Conservation (phyloP, 2,329 filamentous ascomycete species). For the Microcyclospora tardicrescens region DNA sequence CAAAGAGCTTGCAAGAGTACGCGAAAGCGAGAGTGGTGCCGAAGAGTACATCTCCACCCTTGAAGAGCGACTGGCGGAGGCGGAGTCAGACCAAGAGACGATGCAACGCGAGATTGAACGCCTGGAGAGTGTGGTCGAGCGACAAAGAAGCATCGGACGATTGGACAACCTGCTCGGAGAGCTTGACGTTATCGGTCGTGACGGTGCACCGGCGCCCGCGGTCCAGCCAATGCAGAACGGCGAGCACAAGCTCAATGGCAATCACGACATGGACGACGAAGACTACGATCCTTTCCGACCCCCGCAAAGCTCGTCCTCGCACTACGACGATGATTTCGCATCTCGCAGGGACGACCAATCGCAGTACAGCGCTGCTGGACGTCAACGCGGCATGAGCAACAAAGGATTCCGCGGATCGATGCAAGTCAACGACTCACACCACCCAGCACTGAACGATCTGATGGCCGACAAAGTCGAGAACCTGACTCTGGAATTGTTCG, state of each 20-base stretch:
- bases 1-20: slow-evolving; percentile 75
- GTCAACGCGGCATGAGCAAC: no score
- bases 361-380: neutral
- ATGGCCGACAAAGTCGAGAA: slow-evolving; percentile 86
- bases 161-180: slow-evolving; percentile 86
- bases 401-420: no score
- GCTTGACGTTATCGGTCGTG: slow-evolving; percentile 43
- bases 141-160: slow-evolving; percentile 87
- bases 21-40: slow-evolving; percentile 78
- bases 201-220: neutral
- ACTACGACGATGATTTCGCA: slow-evolving; percentile 1
- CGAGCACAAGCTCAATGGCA: slow-evolving; percentile 7
- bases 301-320: neutral
- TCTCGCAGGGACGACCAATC: neutral
- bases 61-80: slow-evolving; percentile 87
- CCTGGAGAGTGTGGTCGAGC: slow-evolving; percentile 86
- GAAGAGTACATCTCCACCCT: slow-evolving; percentile 97
- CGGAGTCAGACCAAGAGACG: slow-evolving; percentile 87
- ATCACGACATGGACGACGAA: slow-evolving; percentile 3
- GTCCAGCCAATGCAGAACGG: neutral
- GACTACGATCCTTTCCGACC: slow-evolving; percentile 16
- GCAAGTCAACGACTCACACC: slow-evolving; percentile 30
- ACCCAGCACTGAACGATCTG: slow-evolving; percentile 68
- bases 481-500: slow-evolving; percentile 81
- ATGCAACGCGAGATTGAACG: slow-evolving; percentile 96